Evolutionary conservation across 768 basidiomycete species (phyloP), one percentile per base, ranked within the genome.

Genomic region (Roridomyces roridus): DNA sequence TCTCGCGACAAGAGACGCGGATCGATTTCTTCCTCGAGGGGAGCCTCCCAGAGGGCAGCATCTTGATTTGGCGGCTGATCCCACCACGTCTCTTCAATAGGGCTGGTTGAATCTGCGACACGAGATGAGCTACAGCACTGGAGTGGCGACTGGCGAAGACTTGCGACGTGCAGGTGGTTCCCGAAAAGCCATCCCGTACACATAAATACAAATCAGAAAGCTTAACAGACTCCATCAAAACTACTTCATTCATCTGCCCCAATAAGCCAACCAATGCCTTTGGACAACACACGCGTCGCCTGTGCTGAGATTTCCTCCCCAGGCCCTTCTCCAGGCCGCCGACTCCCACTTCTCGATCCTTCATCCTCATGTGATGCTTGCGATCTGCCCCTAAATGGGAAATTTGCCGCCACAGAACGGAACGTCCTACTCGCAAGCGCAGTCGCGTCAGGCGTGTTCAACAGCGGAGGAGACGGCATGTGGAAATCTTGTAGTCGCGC

Each of bases 181-280:
- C 31, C 34, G 36, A 35, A 15, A n/a, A 20, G 25, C 14, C 26
- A 31, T 20, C 18, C 29, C 31, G 17, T 34, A 17, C 69, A 67
- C n/a, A n/a, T n/a, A n/a, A n/a, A n/a, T n/a, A n/a, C n/a, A n/a
- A n/a, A n/a, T n/a, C n/a, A n/a, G n/a, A n/a, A n/a, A n/a, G n/a
- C n/a, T n/a, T n/a, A n/a, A n/a, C n/a, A n/a, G n/a, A n/a, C n/a
- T n/a, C n/a, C n/a, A n/a, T n/a, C n/a, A n/a, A n/a, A n/a, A n/a
- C n/a, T n/a, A n/a, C n/a, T n/a, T n/a, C n/a, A n/a, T n/a, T 86
- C 88, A 57, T 95, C 94, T 12, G 87, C 91, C 37, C 96, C 96
- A 54, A 98, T 87, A 25, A 98, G 78, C 96, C 96, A 98, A 25
- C 96, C 96, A 48, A 98, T 92, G 8, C 96, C 96, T 66, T 89